These are phyloP conservation scores for Coemansia sp. DNA, from an alignment of 192 early-diverging fungal genomes.

Conservation along the genomic window DNA sequence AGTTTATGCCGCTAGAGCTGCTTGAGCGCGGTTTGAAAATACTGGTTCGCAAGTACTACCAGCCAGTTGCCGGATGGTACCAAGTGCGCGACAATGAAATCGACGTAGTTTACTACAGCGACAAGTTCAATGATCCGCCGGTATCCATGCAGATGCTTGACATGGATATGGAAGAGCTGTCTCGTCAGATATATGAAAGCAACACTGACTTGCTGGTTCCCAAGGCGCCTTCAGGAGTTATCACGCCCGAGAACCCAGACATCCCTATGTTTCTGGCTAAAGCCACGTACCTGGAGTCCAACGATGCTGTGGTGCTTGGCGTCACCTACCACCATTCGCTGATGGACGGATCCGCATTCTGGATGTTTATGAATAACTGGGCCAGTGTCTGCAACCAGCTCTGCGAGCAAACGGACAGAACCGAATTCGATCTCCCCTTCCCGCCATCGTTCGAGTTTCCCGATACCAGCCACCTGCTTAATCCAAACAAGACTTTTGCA, in stretches of 20 bases:
- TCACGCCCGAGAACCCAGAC: constrained; percentile 10
- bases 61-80: constrained; percentile 45
- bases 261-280: constrained; percentile 47
- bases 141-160: constrained; percentile 28
- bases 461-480: constrained; percentile 12
- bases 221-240: constrained; percentile 6
- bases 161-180: constrained; percentile 12
- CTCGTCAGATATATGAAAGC: constrained; percentile 21
- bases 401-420: neutral
- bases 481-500: constrained; percentile 13
- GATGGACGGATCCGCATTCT: constrained; percentile 48
- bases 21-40: constrained; percentile 16
- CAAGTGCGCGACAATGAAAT: constrained; percentile 18
- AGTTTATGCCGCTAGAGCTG: constrained; percentile 20
- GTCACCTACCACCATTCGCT: constrained; percentile 48
- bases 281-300: constrained; percentile 26
- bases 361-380: constrained; percentile 51
- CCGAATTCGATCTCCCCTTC: constrained; percentile 15
- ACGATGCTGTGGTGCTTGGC: constrained; percentile 27
- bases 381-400: constrained; percentile 25
- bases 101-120: constrained; percentile 26
- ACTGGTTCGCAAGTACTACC: constrained; percentile 41
- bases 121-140: constrained; percentile 42
- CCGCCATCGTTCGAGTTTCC: constrained; percentile 46
- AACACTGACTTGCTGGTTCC: constrained; percentile 40